These are phyloP conservation scores for Mortierella sp. DNA, from an alignment of 371 early-diverging fungal genomes.

Conservation along the genomic window DNA sequence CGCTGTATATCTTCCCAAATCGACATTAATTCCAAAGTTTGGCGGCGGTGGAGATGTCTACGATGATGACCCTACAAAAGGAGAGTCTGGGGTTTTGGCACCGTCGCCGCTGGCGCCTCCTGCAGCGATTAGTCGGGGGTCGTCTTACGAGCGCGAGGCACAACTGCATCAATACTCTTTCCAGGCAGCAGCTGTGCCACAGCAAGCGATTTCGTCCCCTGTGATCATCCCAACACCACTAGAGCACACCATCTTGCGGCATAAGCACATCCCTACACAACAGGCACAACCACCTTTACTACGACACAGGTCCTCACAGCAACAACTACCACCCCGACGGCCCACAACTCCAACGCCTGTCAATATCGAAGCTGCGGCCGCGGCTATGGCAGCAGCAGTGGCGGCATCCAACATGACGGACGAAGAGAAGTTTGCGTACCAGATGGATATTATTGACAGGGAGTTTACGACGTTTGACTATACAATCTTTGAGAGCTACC, in stretches of 20 bases:
- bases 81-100: background rate
- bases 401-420: slow-evolving; percentile 32
- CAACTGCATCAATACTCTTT: slow-evolving; percentile 21
- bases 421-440: slow-evolving; percentile 22
- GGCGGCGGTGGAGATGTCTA: background rate
- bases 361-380: slow-evolving; percentile 38
- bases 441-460: slow-evolving; percentile 65
- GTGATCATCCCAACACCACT: slow-evolving; percentile 46
- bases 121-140: background rate
- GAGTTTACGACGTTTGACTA: slow-evolving; percentile 75
- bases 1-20: slow-evolving; percentile 20
- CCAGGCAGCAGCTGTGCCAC: slow-evolving; percentile 38
- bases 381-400: slow-evolving; percentile 24
- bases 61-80: background rate
- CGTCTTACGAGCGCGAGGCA: background rate
- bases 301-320: slow-evolving; percentile 25
- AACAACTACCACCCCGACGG: slow-evolving; percentile 20
- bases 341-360: slow-evolving; percentile 18
- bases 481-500: slow-evolving; percentile 75
- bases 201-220: slow-evolving; percentile 33
- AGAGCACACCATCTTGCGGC: slow-evolving; percentile 39
- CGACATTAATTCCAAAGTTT: slow-evolving; percentile 6
- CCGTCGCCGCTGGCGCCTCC: slow-evolving; percentile 10
- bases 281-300: slow-evolving; percentile 18
- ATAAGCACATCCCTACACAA: slow-evolving; percentile 36